Conservation (phyloP, 179 eudicot genomes). For the Vitellaria paradoxa region DNA sequence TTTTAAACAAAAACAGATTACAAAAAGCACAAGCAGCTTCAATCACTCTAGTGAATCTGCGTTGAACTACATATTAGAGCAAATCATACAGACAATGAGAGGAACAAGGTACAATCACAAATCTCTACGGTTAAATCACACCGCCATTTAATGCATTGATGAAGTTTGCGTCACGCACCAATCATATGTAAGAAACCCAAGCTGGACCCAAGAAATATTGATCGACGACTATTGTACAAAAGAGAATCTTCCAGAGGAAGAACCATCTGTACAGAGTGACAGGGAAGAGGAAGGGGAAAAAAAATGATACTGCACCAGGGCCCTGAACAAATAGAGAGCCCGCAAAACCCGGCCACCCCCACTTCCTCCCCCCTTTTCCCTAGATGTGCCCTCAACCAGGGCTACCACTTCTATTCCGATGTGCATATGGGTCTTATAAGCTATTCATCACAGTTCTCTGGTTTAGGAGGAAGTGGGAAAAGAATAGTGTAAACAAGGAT, state of each 20-base stretch:
- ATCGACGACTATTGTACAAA: constrained; percentile 13
- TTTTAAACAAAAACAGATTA: too few species aligned
- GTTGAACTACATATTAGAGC: too few species aligned
- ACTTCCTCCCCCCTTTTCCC: background rate
- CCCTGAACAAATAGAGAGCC: background rate
- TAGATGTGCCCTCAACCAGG: background rate
- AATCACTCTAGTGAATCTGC: too few species aligned
- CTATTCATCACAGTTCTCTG: background rate
- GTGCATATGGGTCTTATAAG: background rate
- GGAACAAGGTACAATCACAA: background rate
- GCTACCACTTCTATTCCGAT: background rate
- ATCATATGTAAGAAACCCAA: background rate
- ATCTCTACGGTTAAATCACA: background rate
- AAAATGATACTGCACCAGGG: background rate
- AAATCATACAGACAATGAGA: too few species aligned
- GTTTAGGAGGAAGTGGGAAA: background rate
- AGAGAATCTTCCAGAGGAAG: constrained; percentile 16
- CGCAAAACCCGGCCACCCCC: background rate
- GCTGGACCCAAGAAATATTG: background rate
- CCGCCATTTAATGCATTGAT: background rate
- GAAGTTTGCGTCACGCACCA: background rate
- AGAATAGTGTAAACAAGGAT: background rate
- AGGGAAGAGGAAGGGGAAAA: background rate
- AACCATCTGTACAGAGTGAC: constrained; percentile 15
- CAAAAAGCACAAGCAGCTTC: too few species aligned